A percentile compares a stretch with the other conserved stretches of the same genome.
These are phyloP conservation scores for Linderina pennispora DNA, from an alignment of 192 early-diverging fungal genomes.

Conservation along the genomic window DNA sequence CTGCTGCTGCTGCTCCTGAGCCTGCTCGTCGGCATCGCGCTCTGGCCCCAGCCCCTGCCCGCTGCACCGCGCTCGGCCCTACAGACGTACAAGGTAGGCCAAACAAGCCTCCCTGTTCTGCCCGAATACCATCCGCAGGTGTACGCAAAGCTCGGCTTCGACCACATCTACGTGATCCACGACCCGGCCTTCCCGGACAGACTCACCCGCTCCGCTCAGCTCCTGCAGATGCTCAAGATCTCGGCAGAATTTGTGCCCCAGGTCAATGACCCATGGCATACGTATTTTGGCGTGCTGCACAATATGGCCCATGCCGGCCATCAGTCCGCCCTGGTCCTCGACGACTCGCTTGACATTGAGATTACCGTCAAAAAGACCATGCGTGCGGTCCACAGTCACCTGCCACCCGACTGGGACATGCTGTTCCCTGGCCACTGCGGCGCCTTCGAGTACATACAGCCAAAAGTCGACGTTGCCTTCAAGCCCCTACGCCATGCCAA, in stretches of 20 bases:
- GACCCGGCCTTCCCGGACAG: slow-evolving; percentile 5
- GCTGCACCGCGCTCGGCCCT: background rate
- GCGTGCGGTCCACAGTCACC: slow-evolving; percentile 6
- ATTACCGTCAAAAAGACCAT: slow-evolving; percentile 23
- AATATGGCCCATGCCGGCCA: slow-evolving; percentile 15
- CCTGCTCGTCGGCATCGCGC: background rate
- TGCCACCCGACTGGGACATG: slow-evolving; percentile 31
- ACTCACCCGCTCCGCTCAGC: slow-evolving; percentile 8
- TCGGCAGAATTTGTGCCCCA: slow-evolving; percentile 23
- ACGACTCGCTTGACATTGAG: slow-evolving; percentile 35
- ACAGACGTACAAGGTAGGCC: slow-evolving; percentile 13
- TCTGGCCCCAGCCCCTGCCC: background rate
- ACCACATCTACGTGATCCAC: slow-evolving; percentile 34
- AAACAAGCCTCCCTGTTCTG: slow-evolving; percentile 5
- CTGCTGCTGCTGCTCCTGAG: background rate
- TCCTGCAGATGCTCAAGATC: slow-evolving; percentile 20
- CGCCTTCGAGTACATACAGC: slow-evolving; percentile 19
- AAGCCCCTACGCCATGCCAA: slow-evolving; percentile 11
- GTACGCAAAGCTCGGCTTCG: slow-evolving; percentile 11
- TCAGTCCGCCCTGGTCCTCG: slow-evolving; percentile 20
- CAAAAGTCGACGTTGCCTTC: background rate
- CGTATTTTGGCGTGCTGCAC: slow-evolving; percentile 9
- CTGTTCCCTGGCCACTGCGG: slow-evolving; percentile 34
- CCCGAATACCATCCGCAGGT: slow-evolving; percentile 7
- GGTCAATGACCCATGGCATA: slow-evolving; percentile 13